Conservation (phyloP, 805 yeast genomes). For the Tetrapisispora phaffii region DNA sequence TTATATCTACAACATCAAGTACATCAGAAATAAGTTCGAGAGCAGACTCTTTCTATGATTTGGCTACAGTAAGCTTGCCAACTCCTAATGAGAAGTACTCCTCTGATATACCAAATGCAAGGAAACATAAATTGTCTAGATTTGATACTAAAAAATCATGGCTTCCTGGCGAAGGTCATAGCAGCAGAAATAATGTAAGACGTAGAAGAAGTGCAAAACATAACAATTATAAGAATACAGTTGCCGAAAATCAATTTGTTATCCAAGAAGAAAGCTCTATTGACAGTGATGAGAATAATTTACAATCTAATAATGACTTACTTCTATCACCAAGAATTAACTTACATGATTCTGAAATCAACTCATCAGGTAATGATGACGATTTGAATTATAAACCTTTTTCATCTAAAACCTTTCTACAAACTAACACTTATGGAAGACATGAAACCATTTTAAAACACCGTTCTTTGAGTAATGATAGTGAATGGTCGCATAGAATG, state of each 20-base stretch:
- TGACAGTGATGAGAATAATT: not conserved
- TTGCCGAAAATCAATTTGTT: conserved; percentile 19
- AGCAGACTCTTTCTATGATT: conserved; percentile 33
- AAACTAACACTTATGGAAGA: too few species aligned
- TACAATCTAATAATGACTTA: not conserved
- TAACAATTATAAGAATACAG: conserved; percentile 11
- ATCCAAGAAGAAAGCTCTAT: conserved; percentile 27
- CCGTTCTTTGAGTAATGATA: conserved; percentile 5
- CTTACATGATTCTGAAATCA: not conserved
- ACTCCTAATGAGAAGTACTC: conserved; percentile 6
- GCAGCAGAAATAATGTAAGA: conserved; percentile 10
- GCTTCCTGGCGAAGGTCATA: conserved; percentile 8
- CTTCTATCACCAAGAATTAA: not conserved
- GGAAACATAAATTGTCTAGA: conserved; percentile 18
- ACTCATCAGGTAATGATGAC: not conserved
- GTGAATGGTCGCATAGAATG: conserved; percentile 3
- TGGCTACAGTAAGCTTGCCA: conserved; percentile 28
- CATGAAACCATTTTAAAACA: not conserved
- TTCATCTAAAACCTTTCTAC: not conserved
- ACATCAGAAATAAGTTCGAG: conserved; percentile 33
- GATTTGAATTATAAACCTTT: not conserved
- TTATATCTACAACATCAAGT: conserved; percentile 32
- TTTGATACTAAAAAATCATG: conserved; percentile 16
- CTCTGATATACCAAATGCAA: conserved; percentile 6
- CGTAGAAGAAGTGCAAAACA: conserved; percentile 18